phyloP scores from a whole-genome alignment of 257 asterid species.

The Solanum pimpinellifolium region DNA sequence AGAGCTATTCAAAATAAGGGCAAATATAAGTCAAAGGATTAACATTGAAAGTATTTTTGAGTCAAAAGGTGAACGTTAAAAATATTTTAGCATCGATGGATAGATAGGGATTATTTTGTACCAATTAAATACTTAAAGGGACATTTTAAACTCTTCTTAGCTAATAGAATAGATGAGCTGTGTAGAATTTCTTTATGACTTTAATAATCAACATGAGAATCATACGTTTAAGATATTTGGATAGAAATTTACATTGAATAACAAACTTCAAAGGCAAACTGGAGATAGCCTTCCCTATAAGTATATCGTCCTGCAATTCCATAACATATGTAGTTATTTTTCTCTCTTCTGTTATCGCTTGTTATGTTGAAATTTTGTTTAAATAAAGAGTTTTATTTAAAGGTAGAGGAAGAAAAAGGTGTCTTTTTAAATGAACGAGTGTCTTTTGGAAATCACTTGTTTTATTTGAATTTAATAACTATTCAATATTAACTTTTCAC shows the following conservation, averaged over 20 bases:
- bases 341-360: no score
- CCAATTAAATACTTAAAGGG: no score
- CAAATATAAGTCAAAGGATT: no score
- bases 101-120: no score
- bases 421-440: not conserved
- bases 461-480: not conserved
- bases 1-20: no score
- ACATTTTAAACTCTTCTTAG: no score
- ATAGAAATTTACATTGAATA: not conserved
- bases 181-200: not conserved
- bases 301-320: not conserved
- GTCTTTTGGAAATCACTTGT: not conserved
- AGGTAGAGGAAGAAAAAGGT: not conserved
- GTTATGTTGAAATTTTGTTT: not conserved
- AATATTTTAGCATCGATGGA: no score
- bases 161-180: not conserved
- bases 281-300: not conserved
- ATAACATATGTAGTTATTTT: not conserved
- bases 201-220: not conserved
- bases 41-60: no score
- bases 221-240: not conserved
- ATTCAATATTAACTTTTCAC: no score
- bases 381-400: no score
- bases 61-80: fast-evolving
- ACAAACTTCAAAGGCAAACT: not conserved